Base-by-base conservation (phyloP, 352 stramenopile species). In the Phytophthora vignae region DNA sequence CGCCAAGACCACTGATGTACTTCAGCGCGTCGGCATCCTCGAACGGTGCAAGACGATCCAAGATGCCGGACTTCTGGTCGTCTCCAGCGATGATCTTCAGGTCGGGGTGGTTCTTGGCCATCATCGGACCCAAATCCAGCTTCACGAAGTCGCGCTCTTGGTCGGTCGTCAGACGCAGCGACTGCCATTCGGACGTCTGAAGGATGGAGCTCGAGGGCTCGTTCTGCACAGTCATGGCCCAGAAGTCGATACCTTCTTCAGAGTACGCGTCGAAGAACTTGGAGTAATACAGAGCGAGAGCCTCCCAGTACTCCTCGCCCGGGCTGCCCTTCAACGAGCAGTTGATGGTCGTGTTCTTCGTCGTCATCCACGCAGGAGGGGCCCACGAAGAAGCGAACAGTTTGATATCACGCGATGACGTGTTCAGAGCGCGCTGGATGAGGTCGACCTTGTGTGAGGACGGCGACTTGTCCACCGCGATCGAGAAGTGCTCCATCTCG, bases 291-390 rank as follows among this genome's bases (percentile, higher is more conserved):
- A 92, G 75, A 19, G 91, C 92, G 67, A 92, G 69, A 1, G 91
- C 88, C 65, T 90, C 70, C 82, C 90, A 90, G 58, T 94, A 91
- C 19, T 77, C 52, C 4, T 84, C 88, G 10, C 85, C 80, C 0
- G 84, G 72, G 42, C 85, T 67, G 4, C 89, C 88, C 36, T 89
- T 74, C 11, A 94, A 60, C n/a, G 69, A 57, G 17, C 79, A 88
- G 48, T 91, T 90, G 59, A 87, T 75, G 17, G 78, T 88, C 19
- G 58, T 69, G 61, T 91, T 92, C 48, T 86, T 68, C 25, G 76
- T 85, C 29, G 93, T 98, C 90, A 97, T 97, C 90, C 90, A 98
- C 1, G 75, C 72, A 0, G 92, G 93, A 15, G 90, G 89, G 11
- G 80, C 90, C 92, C 93, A 98, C 0, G 89, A 85, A 11, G 85